Base-by-base conservation (phyloP, 2,329 filamentous ascomycete species). In the Penicillium sp. region DNA sequence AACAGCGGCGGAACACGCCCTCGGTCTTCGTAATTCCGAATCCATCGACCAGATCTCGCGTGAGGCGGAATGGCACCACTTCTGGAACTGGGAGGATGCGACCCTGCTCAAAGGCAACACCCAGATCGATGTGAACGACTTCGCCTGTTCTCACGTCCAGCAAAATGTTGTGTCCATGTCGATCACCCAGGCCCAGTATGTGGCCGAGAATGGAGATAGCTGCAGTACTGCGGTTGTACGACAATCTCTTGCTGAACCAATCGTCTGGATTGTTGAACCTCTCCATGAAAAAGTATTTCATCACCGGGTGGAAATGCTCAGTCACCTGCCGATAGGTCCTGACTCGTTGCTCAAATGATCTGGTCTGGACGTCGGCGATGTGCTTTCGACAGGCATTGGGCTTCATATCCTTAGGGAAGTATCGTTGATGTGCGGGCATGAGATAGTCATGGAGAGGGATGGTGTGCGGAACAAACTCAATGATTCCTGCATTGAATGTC, bases 261-360 rank as follows among this genome's bases (percentile, higher is more conserved):
- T 95, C 91, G 65, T 98, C 92, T 0, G 93, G 93, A 56, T 95
- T 89, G 44, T 85, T 79, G 66, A 95, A 99, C 53, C 87, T 83
- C 68, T 99, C 93, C 77, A 96, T 89, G 68, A 98, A 95, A 74
- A 98, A 99, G 74, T 91, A 95, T 49, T 87, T 83, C 84, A 98
- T 88, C 4, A 97, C 93, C 0, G 95, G 93, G 54, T 90, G 87
- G 68, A 97, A 95, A 43, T 82, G 81, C 3, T 90, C 84, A 5
- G 83, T 86, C 2, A 96, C 84, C 54, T 84, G 86, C 44, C 86
- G 84, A 74, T 87, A 99, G 0, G 82, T 83, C 55, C 81, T 79
- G 42, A 95, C 76, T 13, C 93, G 83, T 7, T 80, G 78, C 27
- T 91, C 87, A 8, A 83, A 77, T 0, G 83, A 80, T 53, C 86